These are phyloP conservation scores for Ascochyta viciae-villosae DNA, from an alignment of 2,329 filamentous ascomycete species.

Conservation along the genomic window DNA sequence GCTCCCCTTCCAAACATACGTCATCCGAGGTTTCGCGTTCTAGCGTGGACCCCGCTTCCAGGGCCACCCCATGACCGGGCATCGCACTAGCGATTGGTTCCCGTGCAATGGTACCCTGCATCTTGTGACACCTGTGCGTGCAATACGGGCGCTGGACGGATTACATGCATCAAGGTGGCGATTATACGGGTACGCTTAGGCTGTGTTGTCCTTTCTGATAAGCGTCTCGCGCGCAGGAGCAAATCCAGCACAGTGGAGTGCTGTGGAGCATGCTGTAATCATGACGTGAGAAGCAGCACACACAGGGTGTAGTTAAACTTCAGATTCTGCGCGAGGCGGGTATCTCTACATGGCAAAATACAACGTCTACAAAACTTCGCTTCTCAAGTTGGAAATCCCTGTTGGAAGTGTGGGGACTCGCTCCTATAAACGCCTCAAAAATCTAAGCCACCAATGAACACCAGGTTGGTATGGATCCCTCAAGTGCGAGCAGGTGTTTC, in stretches of 20 bases:
- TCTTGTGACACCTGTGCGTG: conserved; percentile 6
- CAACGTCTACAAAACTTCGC: neutral
- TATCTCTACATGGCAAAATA: conserved; percentile 15
- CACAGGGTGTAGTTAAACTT: neutral
- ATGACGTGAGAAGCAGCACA: neutral
- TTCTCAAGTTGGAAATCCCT: neutral
- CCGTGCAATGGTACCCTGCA: conserved; percentile 1
- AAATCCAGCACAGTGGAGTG: neutral
- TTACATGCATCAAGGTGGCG: conserved; percentile 11
- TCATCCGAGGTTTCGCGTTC: conserved; percentile 9
- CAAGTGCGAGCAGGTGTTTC: conserved; percentile 48
- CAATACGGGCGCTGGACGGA: neutral
- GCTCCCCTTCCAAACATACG: conserved; percentile 1
- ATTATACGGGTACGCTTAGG: neutral
- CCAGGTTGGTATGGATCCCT: conserved; percentile 1
- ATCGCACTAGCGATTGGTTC: conserved; percentile 10
- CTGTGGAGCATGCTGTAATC: neutral
- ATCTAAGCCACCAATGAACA: conserved; percentile 13
- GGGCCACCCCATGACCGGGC: conserved; percentile 13
- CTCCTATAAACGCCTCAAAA: conserved; percentile 1
- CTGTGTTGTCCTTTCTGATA: neutral
- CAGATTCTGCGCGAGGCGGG: conserved; percentile 11
- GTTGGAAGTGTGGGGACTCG: conserved; percentile 5
- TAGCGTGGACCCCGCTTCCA: conserved; percentile 16
- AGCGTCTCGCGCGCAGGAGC: too few relatives aligned